These are phyloP conservation scores for Cladophialophora yegresii DNA, from an alignment of 2,329 filamentous ascomycete species.

Conservation along the genomic window DNA sequence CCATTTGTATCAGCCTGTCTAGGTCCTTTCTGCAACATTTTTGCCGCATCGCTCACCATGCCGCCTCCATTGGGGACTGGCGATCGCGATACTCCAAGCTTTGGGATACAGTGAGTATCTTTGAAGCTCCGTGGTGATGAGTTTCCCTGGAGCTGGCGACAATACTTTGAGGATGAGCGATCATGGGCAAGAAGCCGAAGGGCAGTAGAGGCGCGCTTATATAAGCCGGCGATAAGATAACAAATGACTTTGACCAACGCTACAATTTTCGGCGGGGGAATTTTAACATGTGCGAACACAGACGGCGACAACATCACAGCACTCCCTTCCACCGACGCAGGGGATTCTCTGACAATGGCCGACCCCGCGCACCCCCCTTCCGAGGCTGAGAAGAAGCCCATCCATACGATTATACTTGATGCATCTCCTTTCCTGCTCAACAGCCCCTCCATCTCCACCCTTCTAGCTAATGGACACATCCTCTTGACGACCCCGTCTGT, in stretches of 20 bases:
- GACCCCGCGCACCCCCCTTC: neutral
- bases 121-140: too few species aligned
- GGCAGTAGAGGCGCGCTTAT: neutral
- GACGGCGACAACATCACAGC: neutral
- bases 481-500: conserved; percentile 85
- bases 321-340: neutral
- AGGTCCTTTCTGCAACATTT: too few species aligned
- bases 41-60: too few species aligned
- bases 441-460: conserved; percentile 78
- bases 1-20: too few species aligned
- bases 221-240: conserved; percentile 2
- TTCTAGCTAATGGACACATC: conserved; percentile 73
- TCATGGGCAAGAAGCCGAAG: too few species aligned
- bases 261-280: neutral
- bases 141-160: too few species aligned
- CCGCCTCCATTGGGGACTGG: too few species aligned
- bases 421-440: conserved; percentile 93
- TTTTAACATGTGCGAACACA: neutral
- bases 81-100: too few species aligned
- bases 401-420: conserved; percentile 84
- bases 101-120: too few species aligned
- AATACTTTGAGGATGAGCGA: neutral
- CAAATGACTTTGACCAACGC: neutral
- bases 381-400: conserved; percentile 57
- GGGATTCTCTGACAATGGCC: neutral